phyloP scores from a whole-genome alignment of 2,329 filamentous ascomycete species.

The Sclerotinia nivalis region DNA sequence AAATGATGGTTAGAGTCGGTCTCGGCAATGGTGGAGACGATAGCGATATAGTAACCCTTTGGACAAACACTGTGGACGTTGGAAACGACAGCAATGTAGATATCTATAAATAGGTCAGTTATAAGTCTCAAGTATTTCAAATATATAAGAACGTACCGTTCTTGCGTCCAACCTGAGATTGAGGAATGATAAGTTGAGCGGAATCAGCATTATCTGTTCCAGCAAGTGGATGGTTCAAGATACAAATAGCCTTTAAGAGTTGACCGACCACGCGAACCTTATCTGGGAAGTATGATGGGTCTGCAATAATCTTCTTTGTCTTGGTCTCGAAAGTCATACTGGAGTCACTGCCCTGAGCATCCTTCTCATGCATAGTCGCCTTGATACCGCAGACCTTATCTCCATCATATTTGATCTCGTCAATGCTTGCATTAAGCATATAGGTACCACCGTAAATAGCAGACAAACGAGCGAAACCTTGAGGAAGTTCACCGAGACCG shows the following conservation, averaged over 20 bases:
- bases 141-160: conserved; percentile 60
- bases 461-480: conserved; percentile 94
- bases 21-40: conserved; percentile 97
- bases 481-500: conserved; percentile 92
- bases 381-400: conserved; percentile 93
- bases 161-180: conserved; percentile 95
- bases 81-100: conserved; percentile 95
- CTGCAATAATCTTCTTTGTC: conserved; percentile 91
- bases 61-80: conserved; percentile 97
- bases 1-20: conserved; percentile 89
- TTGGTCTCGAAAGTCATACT: conserved; percentile 94
- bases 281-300: conserved; percentile 92
- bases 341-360: conserved; percentile 58
- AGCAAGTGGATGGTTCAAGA: conserved; percentile 90
- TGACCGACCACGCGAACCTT: conserved; percentile 88
- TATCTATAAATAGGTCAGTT: conserved; percentile 56
- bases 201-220: conserved; percentile 89
- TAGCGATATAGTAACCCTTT: conserved; percentile 98
- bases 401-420: conserved; percentile 83
- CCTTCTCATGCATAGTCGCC: conserved; percentile 88
- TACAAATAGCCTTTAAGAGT: conserved; percentile 94
- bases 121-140: conserved; percentile 20
- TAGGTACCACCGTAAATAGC: conserved; percentile 99
- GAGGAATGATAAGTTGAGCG: conserved; percentile 92
- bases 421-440: conserved; percentile 95